Evolutionary conservation across 805 yeast genomes (phyloP).

Genomic region (Starmerella apis): DNA sequence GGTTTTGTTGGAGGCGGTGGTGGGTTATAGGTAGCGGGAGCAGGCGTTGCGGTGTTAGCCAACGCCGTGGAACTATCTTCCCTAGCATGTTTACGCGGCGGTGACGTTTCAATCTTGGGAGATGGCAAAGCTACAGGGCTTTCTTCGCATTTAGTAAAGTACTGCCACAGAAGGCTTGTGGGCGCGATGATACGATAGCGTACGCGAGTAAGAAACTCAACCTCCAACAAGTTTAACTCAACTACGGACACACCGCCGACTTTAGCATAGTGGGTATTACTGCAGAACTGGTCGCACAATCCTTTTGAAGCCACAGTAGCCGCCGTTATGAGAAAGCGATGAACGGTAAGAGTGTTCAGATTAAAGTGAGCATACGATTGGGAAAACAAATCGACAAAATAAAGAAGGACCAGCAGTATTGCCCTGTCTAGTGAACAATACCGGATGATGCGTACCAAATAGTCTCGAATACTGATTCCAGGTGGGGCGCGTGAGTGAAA

Average conservation of each 20-base stretch:
- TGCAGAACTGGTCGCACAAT: slow-evolving; percentile 74
- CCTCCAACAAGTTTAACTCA: slow-evolving; percentile 80
- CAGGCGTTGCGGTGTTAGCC: background rate
- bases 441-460: slow-evolving; percentile 63
- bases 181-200: slow-evolving; percentile 64
- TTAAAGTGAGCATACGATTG: slow-evolving; percentile 70
- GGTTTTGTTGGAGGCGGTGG: background rate
- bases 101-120: background rate
- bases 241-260: slow-evolving; percentile 60
- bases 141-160: slow-evolving; percentile 32
- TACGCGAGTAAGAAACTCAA: slow-evolving; percentile 73
- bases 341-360: slow-evolving; percentile 84
- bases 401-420: slow-evolving; percentile 69
- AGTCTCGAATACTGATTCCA: slow-evolving; percentile 65
- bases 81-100: slow-evolving; percentile 13
- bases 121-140: background rate
- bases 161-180: slow-evolving; percentile 28
- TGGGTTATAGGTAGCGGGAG: too few relatives aligned
- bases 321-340: slow-evolving; percentile 78
- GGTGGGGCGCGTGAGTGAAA: slow-evolving; percentile 95
- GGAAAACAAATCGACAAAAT: slow-evolving; percentile 77
- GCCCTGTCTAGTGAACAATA: slow-evolving; percentile 81
- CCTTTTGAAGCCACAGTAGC: slow-evolving; percentile 77
- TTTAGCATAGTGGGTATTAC: slow-evolving; percentile 85
- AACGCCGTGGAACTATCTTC: slow-evolving; percentile 4